Conservation (phyloP, 176 grass and related monocot genomes). For the Oryza meridionalis region DNA sequence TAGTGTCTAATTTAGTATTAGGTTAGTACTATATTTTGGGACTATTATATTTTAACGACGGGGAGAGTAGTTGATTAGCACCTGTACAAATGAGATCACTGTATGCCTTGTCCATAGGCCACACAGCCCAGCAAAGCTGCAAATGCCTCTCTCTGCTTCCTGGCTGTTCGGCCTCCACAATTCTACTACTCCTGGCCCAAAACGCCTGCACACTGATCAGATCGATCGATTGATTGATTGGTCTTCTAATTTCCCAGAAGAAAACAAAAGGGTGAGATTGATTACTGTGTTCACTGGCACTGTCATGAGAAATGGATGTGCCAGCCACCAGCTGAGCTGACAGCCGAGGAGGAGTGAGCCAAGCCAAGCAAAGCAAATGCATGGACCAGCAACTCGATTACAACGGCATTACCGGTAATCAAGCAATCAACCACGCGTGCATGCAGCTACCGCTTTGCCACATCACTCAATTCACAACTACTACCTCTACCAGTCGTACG, state of each 20-base stretch:
- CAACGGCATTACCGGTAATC: constrained; percentile 8
- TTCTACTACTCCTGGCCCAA: neutral
- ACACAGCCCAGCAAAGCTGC: no score
- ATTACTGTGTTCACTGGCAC: neutral
- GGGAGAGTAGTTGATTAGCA: no score
- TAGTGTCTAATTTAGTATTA: no score
- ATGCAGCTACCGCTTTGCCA: neutral
- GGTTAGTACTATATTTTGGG: no score
- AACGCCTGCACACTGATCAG: neutral
- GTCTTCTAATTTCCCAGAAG: neutral
- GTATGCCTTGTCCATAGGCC: no score
- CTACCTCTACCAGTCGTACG: neutral
- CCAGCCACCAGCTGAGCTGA: constrained; percentile 4
- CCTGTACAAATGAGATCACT: no score
- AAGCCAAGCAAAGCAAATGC: neutral
- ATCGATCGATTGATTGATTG: neutral
- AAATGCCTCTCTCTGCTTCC: no score
- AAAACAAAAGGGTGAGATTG: neutral
- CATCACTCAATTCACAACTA: neutral
- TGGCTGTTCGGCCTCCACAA: no score
- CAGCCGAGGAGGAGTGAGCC: neutral
- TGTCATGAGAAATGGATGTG: constrained; percentile 20
- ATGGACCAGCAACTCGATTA: neutral
- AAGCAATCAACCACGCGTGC: constrained; percentile 27
- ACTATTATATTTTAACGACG: no score